These are phyloP conservation scores for Kandelia obovata DNA, from an alignment of 345 rosid species.

Conservation along the genomic window DNA sequence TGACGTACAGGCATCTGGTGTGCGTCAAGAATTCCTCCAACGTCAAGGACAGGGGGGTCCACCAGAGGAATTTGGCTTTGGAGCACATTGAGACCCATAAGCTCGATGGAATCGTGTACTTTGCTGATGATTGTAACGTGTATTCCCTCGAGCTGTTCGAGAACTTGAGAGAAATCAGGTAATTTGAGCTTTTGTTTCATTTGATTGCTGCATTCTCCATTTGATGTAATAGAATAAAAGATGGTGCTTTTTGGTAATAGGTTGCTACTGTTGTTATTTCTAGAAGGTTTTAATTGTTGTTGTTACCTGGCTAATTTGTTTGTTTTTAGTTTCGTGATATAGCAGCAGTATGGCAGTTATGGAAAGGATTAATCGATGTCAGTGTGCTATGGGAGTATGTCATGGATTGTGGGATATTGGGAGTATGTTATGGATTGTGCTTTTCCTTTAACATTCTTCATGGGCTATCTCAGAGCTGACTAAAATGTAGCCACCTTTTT, in stretches of 20 bases:
- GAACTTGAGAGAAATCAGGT: constrained; percentile 69
- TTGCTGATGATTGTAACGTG: constrained; percentile 77
- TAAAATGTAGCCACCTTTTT: background rate
- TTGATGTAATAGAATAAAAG: no score
- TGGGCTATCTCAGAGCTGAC: no score
- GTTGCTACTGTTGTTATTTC: no score
- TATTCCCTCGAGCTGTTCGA: constrained; percentile 77
- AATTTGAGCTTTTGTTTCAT: background rate
- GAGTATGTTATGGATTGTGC: background rate
- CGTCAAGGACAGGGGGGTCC: constrained; percentile 69
- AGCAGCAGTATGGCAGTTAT: background rate
- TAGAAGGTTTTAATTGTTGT: background rate
- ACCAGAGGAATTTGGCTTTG: constrained; percentile 71
- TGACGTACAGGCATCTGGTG: constrained; percentile 83
- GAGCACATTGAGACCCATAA: constrained; percentile 73
- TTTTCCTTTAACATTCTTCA: no score
- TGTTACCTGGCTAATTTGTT: background rate
- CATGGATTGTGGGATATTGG: background rate
- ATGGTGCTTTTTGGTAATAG: no score
- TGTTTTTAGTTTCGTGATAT: background rate
- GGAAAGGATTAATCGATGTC: no score
- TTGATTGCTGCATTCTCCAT: background rate
- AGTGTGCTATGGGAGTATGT: no score
- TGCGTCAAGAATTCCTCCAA: constrained; percentile 45
- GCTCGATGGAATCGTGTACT: constrained; percentile 82